phyloP scores from a whole-genome alignment of 75 land plant genomes.

The Larix kaempferi region DNA sequence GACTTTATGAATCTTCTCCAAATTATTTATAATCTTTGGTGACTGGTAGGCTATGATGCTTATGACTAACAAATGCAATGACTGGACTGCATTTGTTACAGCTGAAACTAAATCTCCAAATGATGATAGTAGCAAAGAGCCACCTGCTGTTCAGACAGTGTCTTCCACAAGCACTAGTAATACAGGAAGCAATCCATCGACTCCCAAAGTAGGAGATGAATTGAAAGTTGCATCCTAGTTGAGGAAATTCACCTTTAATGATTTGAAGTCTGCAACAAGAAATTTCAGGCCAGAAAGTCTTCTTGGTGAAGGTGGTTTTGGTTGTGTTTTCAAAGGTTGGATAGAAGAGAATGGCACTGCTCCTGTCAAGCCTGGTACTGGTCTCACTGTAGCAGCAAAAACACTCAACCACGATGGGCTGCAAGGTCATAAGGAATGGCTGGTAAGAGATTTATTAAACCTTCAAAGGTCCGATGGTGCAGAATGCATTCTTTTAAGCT shows the following conservation, averaged over 20 bases:
- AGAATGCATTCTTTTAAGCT: too few relatives aligned
- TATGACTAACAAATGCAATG: too few relatives aligned
- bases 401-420: slow-evolving; percentile 81
- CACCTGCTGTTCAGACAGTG: slow-evolving; percentile 22
- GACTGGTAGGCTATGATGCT: not conserved
- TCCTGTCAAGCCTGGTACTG: slow-evolving; percentile 69
- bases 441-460: slow-evolving; percentile 32
- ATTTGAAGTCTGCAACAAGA: slow-evolving; percentile 14
- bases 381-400: slow-evolving; percentile 74
- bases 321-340: slow-evolving; percentile 73
- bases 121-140: slow-evolving; percentile 35
- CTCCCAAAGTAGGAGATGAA: slow-evolving; percentile 41
- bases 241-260: slow-evolving; percentile 15
- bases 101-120: slow-evolving; percentile 49
- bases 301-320: slow-evolving; percentile 33
- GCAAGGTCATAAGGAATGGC: slow-evolving; percentile 90
- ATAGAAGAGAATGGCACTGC: slow-evolving; percentile 70
- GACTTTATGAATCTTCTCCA: not conserved
- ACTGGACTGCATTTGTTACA: not conserved
- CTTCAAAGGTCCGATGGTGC: too few relatives aligned
- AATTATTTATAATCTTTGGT: not conserved
- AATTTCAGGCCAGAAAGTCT: slow-evolving; percentile 21
- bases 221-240: slow-evolving; percentile 57
- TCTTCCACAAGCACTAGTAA: slow-evolving; percentile 48
- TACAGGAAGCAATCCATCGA: slow-evolving; percentile 44